Conservation (phyloP, 495 filamentous ascomycete genomes). For the Cladorrhinum samala region DNA sequence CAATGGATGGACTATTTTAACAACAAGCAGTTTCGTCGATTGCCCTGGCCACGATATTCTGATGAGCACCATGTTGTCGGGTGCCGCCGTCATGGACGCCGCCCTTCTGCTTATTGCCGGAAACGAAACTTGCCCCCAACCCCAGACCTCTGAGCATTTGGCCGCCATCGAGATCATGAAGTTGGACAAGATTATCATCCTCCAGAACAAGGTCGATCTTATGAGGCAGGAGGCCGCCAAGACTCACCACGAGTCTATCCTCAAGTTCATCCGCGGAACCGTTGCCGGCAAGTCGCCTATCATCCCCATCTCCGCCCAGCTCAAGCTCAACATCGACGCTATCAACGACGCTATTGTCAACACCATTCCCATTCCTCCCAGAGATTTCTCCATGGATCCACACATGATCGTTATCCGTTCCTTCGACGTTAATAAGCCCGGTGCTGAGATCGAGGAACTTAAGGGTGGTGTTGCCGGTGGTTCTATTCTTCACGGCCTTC, state of each 20-base stretch:
- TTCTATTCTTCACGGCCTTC: constrained; percentile 87
- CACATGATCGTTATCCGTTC: constrained; percentile 99
- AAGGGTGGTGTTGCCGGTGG: constrained; percentile 99
- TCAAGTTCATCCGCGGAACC: constrained; percentile 96
- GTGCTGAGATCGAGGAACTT: constrained; percentile 97
- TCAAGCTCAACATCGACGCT: constrained; percentile 99
- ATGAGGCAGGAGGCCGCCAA: constrained; percentile 91
- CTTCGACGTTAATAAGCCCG: constrained; percentile 99
- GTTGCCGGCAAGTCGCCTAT: constrained; percentile 94
- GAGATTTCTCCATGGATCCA: constrained; percentile 83
- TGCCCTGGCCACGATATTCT: constrained; percentile 99
- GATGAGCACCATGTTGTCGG: constrained; percentile 99
- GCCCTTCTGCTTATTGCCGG: constrained; percentile 93
- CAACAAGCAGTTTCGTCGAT: constrained; percentile 71
- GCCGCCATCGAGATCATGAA: constrained; percentile 99
- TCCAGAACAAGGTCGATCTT: constrained; percentile 98
- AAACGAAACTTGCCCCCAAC: constrained; percentile 97
- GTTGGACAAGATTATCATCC: constrained; percentile 94
- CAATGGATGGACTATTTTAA: constrained; percentile 5
- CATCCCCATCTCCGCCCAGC: constrained; percentile 95
- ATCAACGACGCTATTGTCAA: constrained; percentile 90
- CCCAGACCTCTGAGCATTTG: constrained; percentile 98
- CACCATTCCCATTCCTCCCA: constrained; percentile 82
- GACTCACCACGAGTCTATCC: constrained; percentile 88
- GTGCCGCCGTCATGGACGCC: constrained; percentile 98